Base-by-base conservation (phyloP, 805 yeast genomes). In the Yamadazyma nakazawae region DNA sequence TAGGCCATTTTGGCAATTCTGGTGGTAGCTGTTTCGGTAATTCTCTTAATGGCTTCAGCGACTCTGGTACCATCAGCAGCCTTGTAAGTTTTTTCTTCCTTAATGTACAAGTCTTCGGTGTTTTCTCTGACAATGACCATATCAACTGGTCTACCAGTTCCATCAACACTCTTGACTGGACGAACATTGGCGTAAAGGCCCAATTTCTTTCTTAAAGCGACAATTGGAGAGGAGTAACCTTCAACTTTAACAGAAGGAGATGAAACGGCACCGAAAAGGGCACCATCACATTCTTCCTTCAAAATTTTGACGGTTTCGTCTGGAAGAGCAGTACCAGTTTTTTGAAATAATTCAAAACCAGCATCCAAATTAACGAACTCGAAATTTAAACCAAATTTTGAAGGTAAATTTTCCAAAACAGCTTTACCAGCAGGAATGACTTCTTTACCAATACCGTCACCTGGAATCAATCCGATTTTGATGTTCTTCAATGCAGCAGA, bases 41-140 rank as follows among this genome's bases (percentile, higher is more conserved):
- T 94, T 72, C 99, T 84, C 78, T 95, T 95, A 73, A 88, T 92
- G 49, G 99, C 99, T 74, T 94, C 99, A 41, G 98, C 97, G 34
- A 91, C 88, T 68, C 81, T 82, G 58, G 87, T 82, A 53, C 97
- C 97, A 54, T 91, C 95, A 47, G 78, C 78, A 56, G 78, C 81
- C 55, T 78, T 82, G 64, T 77, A 88, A 39, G 88, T 67, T 59
- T 73, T 81, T 73, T 94, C 99, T 66, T 91, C 96, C 75, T 94
- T 94, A 69, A 94, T 85, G 74, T 94, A 94, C 58, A 92, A 77
- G 70, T 94, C 99, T 75, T 94, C 99, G 51, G 99, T 94, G 78
- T 94, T 94, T 73, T 94, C 99, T 67, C 99, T 87, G 34, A 94
- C 99, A 67, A 94, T 94, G 26, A 94, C 96, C 89, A 94, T 84